These are phyloP conservation scores for Noccaea bulbosa DNA, from an alignment of 345 rosid genomes.

Conservation along the genomic window DNA sequence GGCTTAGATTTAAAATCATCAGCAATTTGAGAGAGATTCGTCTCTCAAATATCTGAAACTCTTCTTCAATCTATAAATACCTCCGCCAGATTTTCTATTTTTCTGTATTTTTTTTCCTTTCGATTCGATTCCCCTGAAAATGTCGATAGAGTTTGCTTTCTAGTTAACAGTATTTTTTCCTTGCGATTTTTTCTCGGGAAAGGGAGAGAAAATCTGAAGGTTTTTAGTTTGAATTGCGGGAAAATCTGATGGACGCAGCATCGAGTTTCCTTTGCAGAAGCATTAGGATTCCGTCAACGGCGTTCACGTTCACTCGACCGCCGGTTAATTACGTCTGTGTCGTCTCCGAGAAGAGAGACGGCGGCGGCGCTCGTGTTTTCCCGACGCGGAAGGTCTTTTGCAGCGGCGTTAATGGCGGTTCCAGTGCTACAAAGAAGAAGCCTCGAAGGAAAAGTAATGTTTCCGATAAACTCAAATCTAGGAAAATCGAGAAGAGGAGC, in stretches of 20 bases:
- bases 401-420: conserved; percentile 39
- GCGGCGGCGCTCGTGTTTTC: conserved; percentile 30
- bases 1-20: conserved; percentile 38
- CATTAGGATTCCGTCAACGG: conserved; percentile 48
- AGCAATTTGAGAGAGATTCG: neutral
- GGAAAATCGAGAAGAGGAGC: conserved; percentile 23
- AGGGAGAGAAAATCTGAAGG: conserved; percentile 8
- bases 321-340: conserved; percentile 48
- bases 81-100: conserved; percentile 17
- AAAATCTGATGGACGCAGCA: conserved; percentile 52
- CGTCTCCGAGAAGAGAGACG: conserved; percentile 32
- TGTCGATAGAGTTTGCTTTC: conserved; percentile 25
- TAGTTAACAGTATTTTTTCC: conserved; percentile 4
- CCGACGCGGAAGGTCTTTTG: conserved; percentile 37
- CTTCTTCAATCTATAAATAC: neutral
- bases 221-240: neutral
- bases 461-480: conserved; percentile 34
- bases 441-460: conserved; percentile 43
- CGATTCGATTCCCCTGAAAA: conserved; percentile 6
- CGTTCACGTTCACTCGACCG: conserved; percentile 41
- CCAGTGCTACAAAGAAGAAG: conserved; percentile 50
- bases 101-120: conserved; percentile 21
- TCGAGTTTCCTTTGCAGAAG: conserved; percentile 56
- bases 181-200: conserved; percentile 5
- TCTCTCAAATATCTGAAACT: conserved; percentile 33